Base-by-base conservation (phyloP, 2,329 filamentous ascomycete genomes). In the Xylariales sp. region DNA sequence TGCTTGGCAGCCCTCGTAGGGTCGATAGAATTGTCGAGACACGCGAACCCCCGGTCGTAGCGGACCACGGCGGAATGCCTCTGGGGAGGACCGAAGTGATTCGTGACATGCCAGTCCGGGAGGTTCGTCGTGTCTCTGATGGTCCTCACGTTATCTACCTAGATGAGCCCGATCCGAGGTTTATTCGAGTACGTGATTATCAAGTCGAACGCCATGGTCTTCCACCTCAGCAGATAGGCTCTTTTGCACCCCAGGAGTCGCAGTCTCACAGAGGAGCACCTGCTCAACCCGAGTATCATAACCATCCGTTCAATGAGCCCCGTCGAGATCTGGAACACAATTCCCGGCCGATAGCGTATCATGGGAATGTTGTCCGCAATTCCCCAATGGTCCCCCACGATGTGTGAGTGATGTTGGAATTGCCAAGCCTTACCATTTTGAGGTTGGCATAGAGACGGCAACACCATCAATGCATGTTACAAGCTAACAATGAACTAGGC, bases 141-240 rank as follows among this genome's bases (percentile, higher is more conserved):
- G 36, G 44, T 8, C 27, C 46, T 9, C 43, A 43, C 31, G 45
- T 57, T 20, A 43, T 54, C 29, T 56, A 53, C 42, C 19, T 52
- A n/a, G 45, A 56, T 40, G 46, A 49, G 11, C 40, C 46, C 6
- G 35, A 34, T 27, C 21, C 32, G 22, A 50, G 38, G 27, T 8
- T 18, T 5, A 4, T 18, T 16, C 14, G 18, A 8, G 3, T 25
- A 8, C 27, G 14, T 64, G 60, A 61, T 51, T 19, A 33, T 42
- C 22, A 22, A 32, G 11, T 18, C 31, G 25, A 27, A 10, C 20
- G 11, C 27, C 12, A 10, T 11, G 16, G 25, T 24, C 18, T 18
- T 4, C 25, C n/a, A 16, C 14, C 18, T 11, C n/a, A 8, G 24
- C 24, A 27, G 24, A n/a, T 8, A 8, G n/a, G 24, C 8, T 8